A percentile compares a stretch with the other conserved stretches of the same genome.
Evolutionary conservation across 768 basidiomycete genomes (phyloP).

Genomic region (Mycena vulgaris): DNA sequence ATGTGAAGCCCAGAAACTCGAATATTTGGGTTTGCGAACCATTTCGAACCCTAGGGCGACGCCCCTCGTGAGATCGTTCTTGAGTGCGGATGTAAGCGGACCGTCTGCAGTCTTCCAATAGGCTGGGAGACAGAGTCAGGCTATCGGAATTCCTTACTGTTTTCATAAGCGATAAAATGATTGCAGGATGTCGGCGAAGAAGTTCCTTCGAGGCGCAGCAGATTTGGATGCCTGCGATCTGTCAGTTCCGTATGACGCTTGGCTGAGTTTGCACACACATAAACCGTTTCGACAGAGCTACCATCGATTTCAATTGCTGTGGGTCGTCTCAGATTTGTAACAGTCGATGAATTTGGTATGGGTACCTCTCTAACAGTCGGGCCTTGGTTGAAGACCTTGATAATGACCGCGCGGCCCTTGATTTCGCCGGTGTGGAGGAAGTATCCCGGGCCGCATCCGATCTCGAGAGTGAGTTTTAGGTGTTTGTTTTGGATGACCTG

Average conservation of each 20-base stretch:
- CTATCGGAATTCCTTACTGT: not conserved
- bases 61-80: constrained; percentile 7
- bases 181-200: not conserved
- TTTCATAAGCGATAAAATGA: constrained; percentile 15
- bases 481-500: constrained; percentile 9
- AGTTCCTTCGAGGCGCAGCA: not conserved
- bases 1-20: too few relatives aligned
- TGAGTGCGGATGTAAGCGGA: constrained; percentile 13
- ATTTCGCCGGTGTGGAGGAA: not conserved
- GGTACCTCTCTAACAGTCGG: not conserved
- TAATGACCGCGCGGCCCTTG: not conserved
- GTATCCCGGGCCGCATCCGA: constrained; percentile 12
- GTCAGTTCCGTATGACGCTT: not conserved
- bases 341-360: too few relatives aligned
- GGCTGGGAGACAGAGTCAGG: not conserved
- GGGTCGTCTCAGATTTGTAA: not conserved
- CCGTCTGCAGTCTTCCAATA: constrained; percentile 11
- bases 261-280: not conserved
- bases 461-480: constrained; percentile 2
- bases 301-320: constrained; percentile 4
- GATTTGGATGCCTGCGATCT: constrained; percentile 7
- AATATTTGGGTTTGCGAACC: not conserved
- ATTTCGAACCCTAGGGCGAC: constrained; percentile 7
- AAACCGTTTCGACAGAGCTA: not conserved
- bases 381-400: constrained; percentile 11